These are phyloP conservation scores for Anaeromyces robustus DNA, from an alignment of 192 early-diverging fungal species.

Conservation along the genomic window DNA sequence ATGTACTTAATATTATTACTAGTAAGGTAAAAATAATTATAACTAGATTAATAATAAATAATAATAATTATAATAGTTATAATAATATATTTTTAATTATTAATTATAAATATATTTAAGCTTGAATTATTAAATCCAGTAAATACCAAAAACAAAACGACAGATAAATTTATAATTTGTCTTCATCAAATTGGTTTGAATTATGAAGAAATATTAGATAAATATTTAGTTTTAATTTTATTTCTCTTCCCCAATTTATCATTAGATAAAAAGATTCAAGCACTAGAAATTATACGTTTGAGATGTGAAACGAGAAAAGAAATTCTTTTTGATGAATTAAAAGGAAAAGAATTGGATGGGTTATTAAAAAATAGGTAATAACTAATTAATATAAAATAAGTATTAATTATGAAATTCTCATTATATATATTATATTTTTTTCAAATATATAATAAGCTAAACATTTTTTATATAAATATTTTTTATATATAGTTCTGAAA, in stretches of 20 bases:
- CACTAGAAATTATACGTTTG: background rate
- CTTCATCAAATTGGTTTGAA: background rate
- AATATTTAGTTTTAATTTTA: background rate
- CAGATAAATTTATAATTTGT: background rate
- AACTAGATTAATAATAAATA: too few relatives aligned
- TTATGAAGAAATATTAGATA: background rate
- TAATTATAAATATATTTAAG: background rate
- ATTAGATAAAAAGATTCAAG: background rate
- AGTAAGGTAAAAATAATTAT: background rate
- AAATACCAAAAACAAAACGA: background rate
- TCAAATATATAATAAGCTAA: too few relatives aligned
- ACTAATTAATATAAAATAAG: background rate
- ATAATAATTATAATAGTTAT: too few relatives aligned
- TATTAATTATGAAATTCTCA: too few relatives aligned
- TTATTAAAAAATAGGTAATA: background rate
- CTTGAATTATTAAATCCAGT: background rate
- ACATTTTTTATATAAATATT: background rate
- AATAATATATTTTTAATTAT: too few relatives aligned
- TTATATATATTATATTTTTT: too few relatives aligned
- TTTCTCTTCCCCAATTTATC: background rate
- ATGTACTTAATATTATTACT: background rate
- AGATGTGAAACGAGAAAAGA: background rate
- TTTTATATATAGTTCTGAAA: slow-evolving; percentile 32
- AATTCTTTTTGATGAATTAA: background rate
- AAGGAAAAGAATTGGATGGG: background rate